Percentiles rank a stretch among this genome's conserved stretches.
Evolutionary conservation across 2,329 filamentous ascomycete species (phyloP).

Genomic region (Rosellinia necatrix): DNA sequence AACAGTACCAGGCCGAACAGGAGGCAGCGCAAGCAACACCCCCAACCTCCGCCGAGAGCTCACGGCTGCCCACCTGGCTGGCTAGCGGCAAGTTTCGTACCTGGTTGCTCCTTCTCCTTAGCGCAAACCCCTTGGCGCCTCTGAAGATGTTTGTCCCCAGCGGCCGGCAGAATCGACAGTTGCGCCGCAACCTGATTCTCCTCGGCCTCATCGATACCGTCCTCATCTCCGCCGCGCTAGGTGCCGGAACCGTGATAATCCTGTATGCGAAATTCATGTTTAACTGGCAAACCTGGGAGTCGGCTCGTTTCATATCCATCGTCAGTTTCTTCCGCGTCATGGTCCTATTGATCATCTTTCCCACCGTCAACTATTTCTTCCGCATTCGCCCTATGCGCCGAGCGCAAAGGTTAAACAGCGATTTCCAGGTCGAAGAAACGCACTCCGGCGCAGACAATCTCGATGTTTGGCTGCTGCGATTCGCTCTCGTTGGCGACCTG

Average conservation of each 20-base stretch:
- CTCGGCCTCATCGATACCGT: constrained; percentile 81
- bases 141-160: constrained; percentile 78
- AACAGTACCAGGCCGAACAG: constrained; percentile 62
- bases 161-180: constrained; percentile 62
- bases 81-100: constrained; percentile 32
- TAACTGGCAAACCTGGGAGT: constrained; percentile 80
- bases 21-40: constrained; percentile 39
- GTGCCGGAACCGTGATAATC: constrained; percentile 78
- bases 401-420: constrained; percentile 46
- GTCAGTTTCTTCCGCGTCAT: constrained; percentile 77
- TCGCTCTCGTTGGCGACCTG: constrained; percentile 76
- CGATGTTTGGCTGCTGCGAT: constrained; percentile 77
- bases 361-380: constrained; percentile 75
- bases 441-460: constrained; percentile 75
- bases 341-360: constrained; percentile 75
- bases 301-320: constrained; percentile 79
- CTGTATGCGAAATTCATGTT: constrained; percentile 84
- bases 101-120: constrained; percentile 45
- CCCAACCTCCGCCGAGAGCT: constrained; percentile 23
- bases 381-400: constrained; percentile 59
- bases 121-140: constrained; percentile 73
- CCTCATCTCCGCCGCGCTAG: constrained; percentile 81
- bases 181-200: constrained; percentile 81
- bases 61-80: constrained; percentile 29
- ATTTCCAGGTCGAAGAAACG: constrained; percentile 47